Evolutionary conservation across 192 early-diverging fungal species (phyloP), one percentile per base, ranked within the genome.

Genomic region (Gryganskiella cystojenkinii): DNA sequence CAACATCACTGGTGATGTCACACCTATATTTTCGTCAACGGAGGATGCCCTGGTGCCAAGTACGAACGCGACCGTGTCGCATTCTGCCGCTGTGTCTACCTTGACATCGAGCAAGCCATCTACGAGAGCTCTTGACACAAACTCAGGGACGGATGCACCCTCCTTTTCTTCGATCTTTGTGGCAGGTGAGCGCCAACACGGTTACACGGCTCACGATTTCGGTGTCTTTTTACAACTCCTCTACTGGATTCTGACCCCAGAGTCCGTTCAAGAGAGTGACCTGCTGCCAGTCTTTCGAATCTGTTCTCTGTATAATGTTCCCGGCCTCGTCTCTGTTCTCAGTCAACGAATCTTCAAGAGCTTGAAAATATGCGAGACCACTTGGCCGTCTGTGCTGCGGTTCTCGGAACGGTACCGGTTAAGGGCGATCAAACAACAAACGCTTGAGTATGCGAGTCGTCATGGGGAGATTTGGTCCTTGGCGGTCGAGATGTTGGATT

Each of bases 201-300:
- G 52, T 3, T 54, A 54, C 52, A 57, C 30, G 4, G 13, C 65
- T 17, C 55, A 46, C 15, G 55, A 67, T 27, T 57, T 57, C 44
- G 45, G 20, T 4, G 20, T 22, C 14, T 67, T 67, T 33, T 55
- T 67, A 27, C 65, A 67, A 24, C 45, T 49, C 10, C 55, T 67
- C 31, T 67, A 67, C 25, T 37, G 42, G 0, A 45, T 67, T 31
- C 45, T 44, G 15, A 7, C 53, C 2, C 28, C 50, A 0, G 1
- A 9, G 1, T 11, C 27, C 3, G 34, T 64, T 14, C 22, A 64
- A 13, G 14, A 53, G 28, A 27, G 20, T 2, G 55, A 57, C 17
- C 40, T 67, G 17, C 7, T 67, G 22, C 31, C 65, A 8, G 65
- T 67, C 33, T 50, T 67, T 24, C 45, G 55, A 15, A 57, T 57